phyloP scores from a whole-genome alignment of 2,329 filamentous ascomycete genomes.

The Incumbomyces delicatus region DNA sequence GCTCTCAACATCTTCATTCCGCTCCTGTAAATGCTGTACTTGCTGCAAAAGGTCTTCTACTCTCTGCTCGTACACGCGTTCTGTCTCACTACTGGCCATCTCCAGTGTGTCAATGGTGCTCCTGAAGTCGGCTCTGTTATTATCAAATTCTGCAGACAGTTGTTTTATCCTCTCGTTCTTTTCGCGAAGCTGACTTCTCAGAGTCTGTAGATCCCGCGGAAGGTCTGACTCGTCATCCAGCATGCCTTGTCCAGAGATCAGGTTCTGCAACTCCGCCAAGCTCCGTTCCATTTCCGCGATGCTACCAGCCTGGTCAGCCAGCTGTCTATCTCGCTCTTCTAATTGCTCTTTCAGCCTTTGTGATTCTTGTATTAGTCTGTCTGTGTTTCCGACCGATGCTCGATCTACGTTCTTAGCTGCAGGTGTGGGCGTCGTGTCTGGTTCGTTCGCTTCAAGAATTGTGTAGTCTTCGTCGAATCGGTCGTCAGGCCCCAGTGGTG shows the following conservation, averaged over 20 bases:
- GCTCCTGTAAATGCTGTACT: conserved; percentile 67
- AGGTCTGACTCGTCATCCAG: conserved; percentile 33
- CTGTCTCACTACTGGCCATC: conserved; percentile 85
- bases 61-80: conserved; percentile 74
- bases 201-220: conserved; percentile 58
- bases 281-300: conserved; percentile 84
- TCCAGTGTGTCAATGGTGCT: conserved; percentile 96
- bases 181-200: conserved; percentile 75
- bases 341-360: conserved; percentile 63
- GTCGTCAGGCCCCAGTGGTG: conserved; percentile 23
- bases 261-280: conserved; percentile 65
- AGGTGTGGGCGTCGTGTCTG: conserved; percentile 34
- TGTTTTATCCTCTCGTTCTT: conserved; percentile 95
- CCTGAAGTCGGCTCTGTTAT: conserved; percentile 87
- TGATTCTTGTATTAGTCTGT: conserved; percentile 56
- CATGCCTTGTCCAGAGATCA: conserved; percentile 28
- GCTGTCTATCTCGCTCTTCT: conserved; percentile 72
- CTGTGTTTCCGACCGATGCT: neutral
- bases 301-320: conserved; percentile 77
- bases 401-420: conserved; percentile 20
- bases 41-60: conserved; percentile 60
- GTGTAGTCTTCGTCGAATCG: conserved; percentile 23
- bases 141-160: conserved; percentile 88
- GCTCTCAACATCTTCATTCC: conserved; percentile 75
- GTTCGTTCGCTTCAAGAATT: conserved; percentile 44